These are phyloP conservation scores for Curvularia verruculosa DNA, from an alignment of 2,329 filamentous ascomycete genomes.

Conservation along the genomic window DNA sequence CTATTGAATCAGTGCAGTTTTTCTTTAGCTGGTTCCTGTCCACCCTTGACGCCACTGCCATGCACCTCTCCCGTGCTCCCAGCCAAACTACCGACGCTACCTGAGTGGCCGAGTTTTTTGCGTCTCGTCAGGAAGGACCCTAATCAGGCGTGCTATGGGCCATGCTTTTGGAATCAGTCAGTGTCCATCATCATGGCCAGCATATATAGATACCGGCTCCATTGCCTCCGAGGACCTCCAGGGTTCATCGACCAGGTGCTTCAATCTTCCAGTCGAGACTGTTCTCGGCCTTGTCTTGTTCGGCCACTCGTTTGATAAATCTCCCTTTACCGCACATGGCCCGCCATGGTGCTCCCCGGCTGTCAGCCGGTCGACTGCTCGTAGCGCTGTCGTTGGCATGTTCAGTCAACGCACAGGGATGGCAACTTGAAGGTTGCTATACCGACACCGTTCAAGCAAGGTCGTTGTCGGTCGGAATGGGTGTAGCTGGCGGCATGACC, in stretches of 20 bases:
- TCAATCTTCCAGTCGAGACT: conserved; percentile 2
- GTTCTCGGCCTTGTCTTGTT: background rate
- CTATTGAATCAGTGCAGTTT: conserved; percentile 13
- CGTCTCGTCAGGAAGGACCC: background rate
- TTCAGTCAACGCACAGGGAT: conserved; percentile 18
- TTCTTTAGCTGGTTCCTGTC: conserved; percentile 8
- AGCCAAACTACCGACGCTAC: conserved; percentile 2
- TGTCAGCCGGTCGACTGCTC: conserved; percentile 4
- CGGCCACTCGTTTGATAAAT: conserved; percentile 2
- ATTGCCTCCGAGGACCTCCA: background rate
- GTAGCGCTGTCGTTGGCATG: conserved; percentile 7
- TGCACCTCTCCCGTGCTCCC: background rate
- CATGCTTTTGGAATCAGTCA: background rate
- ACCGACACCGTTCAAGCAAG: conserved; percentile 26
- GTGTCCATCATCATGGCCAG: background rate
- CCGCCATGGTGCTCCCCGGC: conserved; percentile 3
- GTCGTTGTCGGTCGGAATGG: conserved; percentile 22
- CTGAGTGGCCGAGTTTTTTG: background rate
- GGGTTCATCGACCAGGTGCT: conserved; percentile 5
- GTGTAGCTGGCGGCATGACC: conserved; percentile 30
- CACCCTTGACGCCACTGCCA: background rate
- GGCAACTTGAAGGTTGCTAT: conserved; percentile 33
- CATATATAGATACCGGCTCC: conserved; percentile 10
- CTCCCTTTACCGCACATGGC: conserved; percentile 6
- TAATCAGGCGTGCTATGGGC: conserved; percentile 5